Evolutionary conservation across 139 green algal species (phyloP), one percentile per base, ranked within the genome.

Genomic region (Chlamydomonas schloesseri): DNA sequence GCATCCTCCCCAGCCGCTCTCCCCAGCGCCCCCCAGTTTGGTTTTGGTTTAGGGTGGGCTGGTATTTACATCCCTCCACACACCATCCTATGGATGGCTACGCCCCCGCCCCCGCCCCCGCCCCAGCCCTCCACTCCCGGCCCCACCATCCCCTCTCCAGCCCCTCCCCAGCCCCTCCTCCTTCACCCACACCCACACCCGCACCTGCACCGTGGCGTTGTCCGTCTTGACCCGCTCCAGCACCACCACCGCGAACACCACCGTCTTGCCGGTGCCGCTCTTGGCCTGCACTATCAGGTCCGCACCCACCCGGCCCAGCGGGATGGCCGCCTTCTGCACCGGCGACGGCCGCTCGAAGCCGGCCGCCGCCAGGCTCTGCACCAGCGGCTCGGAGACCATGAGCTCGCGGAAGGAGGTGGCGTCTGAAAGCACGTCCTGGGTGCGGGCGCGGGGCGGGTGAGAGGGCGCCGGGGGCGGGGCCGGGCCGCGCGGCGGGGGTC

Each of bases 221-320:
- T 88, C 84, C 18, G 76, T 36, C 46, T 95, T 84, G 0, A 97
- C 47, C 2, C 88, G 72, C 83, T 96, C 90, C 62, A 97, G 73
- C 71, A 79, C 83, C 33, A 93, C 83, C 60, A 91, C 67, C 24
- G 89, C 91, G 88, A 98, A 98, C 55, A 95, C 93, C 10, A 95
- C 82, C 4, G 96, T 98, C 78, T 98, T 98, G 24, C 96, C 96
- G 0, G 96, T 98, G 69, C 96, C 96, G 13, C 93, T 95, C 88
- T 97, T 97, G 42, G 95, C 96, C 77, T 98, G 95, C 28, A 98
- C 92, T 50, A 98, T 93, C 4, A 98, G 82, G 88, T 98, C 96
- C 11, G 91, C 73, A 67, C 96, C 95, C 20, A 95, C 26, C n/a
- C 93, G 89, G 0, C 90, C 93, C 3, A 97, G 80, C 2, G 96